Evolutionary conservation across 805 yeast species (phyloP), one percentile per base, ranked within the genome.

Genomic region (Yarrowia divulgata): DNA sequence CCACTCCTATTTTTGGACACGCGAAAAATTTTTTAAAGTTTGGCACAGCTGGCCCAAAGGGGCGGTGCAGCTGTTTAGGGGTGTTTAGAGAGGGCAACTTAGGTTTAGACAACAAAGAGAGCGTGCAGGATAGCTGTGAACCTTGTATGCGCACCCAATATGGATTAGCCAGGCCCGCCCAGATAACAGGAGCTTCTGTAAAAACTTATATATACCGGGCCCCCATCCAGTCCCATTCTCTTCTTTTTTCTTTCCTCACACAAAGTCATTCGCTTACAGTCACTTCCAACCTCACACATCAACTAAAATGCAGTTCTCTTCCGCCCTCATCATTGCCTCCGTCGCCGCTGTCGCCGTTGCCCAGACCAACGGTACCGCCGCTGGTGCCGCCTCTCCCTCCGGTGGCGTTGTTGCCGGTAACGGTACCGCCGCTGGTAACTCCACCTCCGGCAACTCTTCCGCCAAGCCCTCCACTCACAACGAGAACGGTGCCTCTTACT

Each of bases 271-370:
- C 66, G 52, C 66, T 49, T 60, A 39, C 66, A 39, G 50, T 45
- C 66, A 42, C 23, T 7, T 14, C 32, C 0, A 7, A 2, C 43
- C 16, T 8, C 48, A 40, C 63, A 40, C 23, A 14, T 16, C 39
- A 8, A 23, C 29, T 23, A 57, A 40, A 74, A 76, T 76, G 78
- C 78, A 76, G 70, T 75, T 75, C 77, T 73, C 73, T 71, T 71
- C 70, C 70, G 70, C 73, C 69, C 73, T 73, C 70, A 64, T 73
- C 62, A 40, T 73, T 70, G 70, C 76, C 67, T 72, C 77, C 52
- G 70, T 74, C 67, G 73, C 72, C 64, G 75, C 75, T 67, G 76
- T 73, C 52, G 77, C 71, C 57, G 69, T 74, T 42, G 74, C 76
- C 48, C 45, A 48, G 68, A n/a, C 18, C 10, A 62, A 62, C 67